phyloP scores from a whole-genome alignment of 2,329 filamentous ascomycete genomes.

The Aspergillus sp. region DNA sequence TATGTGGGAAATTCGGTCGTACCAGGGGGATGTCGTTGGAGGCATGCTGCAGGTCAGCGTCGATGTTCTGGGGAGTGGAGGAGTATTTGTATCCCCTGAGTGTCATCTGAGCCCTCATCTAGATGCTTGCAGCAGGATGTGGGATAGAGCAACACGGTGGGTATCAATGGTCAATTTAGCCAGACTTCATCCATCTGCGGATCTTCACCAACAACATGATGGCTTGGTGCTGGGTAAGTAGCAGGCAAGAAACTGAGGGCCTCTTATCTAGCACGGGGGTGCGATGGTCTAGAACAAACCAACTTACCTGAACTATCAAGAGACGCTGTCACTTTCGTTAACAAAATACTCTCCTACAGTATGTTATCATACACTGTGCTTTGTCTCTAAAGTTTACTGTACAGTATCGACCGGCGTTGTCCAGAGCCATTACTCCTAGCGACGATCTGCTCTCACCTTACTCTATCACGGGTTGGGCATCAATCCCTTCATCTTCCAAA shows the following conservation, averaged over 20 bases:
- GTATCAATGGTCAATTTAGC: conserved; percentile 1
- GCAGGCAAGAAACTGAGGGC: conserved; percentile 6
- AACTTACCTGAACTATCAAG: background rate
- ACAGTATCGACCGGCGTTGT: background rate
- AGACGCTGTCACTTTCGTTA: background rate
- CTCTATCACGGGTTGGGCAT: background rate
- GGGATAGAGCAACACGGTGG: background rate
- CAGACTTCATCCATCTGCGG: background rate
- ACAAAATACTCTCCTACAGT: too few relatives aligned
- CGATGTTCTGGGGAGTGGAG: background rate
- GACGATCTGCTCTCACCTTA: conserved; percentile 1
- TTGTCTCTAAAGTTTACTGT: conserved; percentile 6
- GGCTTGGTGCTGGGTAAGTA: conserved; percentile 2
- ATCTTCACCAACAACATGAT: background rate
- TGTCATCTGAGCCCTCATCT: background rate
- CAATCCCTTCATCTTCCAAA: background rate
- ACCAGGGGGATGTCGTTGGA: conserved; percentile 4
- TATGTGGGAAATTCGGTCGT: conserved; percentile 5
- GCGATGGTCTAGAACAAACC: conserved; percentile 1
- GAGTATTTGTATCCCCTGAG: conserved; percentile 1
- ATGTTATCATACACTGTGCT: conserved; percentile 3
- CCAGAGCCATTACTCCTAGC: background rate
- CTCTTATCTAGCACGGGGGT: background rate
- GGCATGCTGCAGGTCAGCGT: conserved; percentile 4
- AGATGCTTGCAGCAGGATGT: conserved; percentile 4